Evolutionary conservation across 768 basidiomycete genomes (phyloP), one percentile per base, ranked within the genome.

Genomic region (Russula lepida): DNA sequence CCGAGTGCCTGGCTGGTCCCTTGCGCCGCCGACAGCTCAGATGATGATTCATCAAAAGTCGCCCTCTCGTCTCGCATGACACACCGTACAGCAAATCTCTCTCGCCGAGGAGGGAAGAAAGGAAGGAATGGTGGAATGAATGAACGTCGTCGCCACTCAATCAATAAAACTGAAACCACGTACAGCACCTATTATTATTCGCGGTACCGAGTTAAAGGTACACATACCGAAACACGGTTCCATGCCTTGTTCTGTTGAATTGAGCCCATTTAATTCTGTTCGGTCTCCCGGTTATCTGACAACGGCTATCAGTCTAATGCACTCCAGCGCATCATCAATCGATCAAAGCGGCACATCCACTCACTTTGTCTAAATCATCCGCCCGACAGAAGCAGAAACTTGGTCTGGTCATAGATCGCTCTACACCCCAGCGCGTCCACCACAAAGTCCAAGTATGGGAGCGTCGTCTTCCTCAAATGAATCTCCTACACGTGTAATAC

Each of bases 381-480:
- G 33, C 33, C 4, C 23, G 49, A n/a, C n/a, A n/a, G n/a, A 23
- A 59, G 30, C 13, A 52, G n/a, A 28, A 25, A 59, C 21, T 27
- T 59, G 39, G 41, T 59, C 50, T 52, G 50, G 21, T 59, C 51
- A 28, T 53, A 53, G 43, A 59, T 46, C 7, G 19, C 58, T 4
- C 2, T 47, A 23, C 58, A 59, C n/a, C 50, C 47, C 21, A 44
- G 52, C 19, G 37, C 21, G 27, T 27, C 21, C 15, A 41, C 37
- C 13, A 13, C 1, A 3, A 12, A 8, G 13, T 39, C 35, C 48
- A 37, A 0, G 6, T 54, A 25, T 1, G 58, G 51, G 4, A 47
- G 51, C 4, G 32, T 6, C 28, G 58, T 59, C 58, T 11, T 59
- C 33, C 39, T 30, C 23, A 28, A 58, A 58, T 37, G 25, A 49